Evolutionary conservation across 352 stramenopile genomes (phyloP), one percentile per base, ranked within the genome.

Genomic region (Thalassiosira mediterranea): DNA sequence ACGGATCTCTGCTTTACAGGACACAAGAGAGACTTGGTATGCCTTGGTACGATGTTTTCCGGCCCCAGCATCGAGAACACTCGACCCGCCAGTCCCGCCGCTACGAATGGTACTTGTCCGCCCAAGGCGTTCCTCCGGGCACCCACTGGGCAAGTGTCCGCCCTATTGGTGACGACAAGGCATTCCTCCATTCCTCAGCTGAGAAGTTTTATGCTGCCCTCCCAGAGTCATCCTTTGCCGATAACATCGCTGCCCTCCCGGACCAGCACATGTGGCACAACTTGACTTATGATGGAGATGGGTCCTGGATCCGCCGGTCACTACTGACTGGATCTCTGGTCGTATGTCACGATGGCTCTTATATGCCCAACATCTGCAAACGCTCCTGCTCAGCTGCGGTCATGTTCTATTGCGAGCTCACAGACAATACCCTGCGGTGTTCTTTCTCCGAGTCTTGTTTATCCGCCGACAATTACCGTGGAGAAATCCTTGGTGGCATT

Each of bases 401-500:
- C 21, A 53, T 53, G 46, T 10, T 53, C 4, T 32, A 17, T 17
- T 19, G 17, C n/a, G 31, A 21, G 0, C 1, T 10, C 17, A 11
- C 46, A 0, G 0, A 4, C 0, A 1, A 5, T 8, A 29, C 4
- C 15, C 0, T 53, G 0, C 11, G 4, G 4, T 21, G 46, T 4
- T 25, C 46, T 2, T 53, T 21, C 21, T 8, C 46, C 2, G 46
- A 53, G 5, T 0, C 28, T 17, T 53, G 21, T 26, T 0, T 17
- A 25, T 29, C 17, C 1, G 46, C 46, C 17, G 5, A 25, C 2
- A 53, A 53, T 25, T 53, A 53, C 17, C 46, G 46, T 4, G 46
- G 46, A 2, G 46, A 53, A 29, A 53, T 53, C 3, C 31, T 53
- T 29, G 46, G 46, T 3, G 46, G 46, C 17, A 53, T 53, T 21